Percentiles rank a stretch among this genome's conserved stretches.
phyloP scores from a whole-genome alignment of 2,329 filamentous ascomycete genomes.

The Fusarium miscanthi region DNA sequence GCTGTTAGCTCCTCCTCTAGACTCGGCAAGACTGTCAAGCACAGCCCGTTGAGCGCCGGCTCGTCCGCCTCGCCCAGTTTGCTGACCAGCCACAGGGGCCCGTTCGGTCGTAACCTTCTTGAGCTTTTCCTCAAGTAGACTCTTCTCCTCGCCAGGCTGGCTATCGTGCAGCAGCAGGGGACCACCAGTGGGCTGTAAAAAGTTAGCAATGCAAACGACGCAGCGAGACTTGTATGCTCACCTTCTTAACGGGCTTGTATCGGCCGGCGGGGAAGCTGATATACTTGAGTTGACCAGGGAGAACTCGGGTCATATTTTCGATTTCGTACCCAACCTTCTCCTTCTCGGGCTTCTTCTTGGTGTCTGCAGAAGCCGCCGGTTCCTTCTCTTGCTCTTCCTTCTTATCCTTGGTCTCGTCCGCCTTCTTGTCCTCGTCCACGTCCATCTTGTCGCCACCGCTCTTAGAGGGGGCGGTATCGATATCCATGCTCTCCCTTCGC shows the following conservation, averaged over 20 bases:
- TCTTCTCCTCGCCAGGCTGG: conserved; percentile 79
- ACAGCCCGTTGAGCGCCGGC: conserved; percentile 50
- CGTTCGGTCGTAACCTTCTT: conserved; percentile 79
- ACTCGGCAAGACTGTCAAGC: conserved; percentile 52
- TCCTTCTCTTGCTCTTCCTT: conserved; percentile 72
- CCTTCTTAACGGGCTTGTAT: conserved; percentile 91
- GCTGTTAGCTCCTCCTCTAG: conserved; percentile 47
- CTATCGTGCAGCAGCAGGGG: conserved; percentile 92
- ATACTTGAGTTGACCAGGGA: conserved; percentile 93
- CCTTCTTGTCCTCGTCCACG: conserved; percentile 72
- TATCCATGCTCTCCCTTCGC: conserved; percentile 92
- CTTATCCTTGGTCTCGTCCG: conserved; percentile 67
- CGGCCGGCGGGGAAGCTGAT: conserved; percentile 91
- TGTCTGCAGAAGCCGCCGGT: conserved; percentile 60
- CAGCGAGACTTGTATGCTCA: conserved; percentile 53
- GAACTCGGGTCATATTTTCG: conserved; percentile 95
- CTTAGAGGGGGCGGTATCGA: conserved; percentile 76
- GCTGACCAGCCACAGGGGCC: conserved; percentile 65
- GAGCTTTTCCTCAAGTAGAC: conserved; percentile 89
- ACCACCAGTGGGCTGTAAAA: conserved; percentile 83
- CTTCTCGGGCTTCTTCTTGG: conserved; percentile 92
- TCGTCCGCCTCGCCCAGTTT: conserved; percentile 46
- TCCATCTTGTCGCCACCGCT: conserved; percentile 88
- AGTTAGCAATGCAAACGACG: conserved; percentile 37
- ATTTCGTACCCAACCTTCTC: conserved; percentile 97